Base-by-base conservation (phyloP, 768 basidiomycete genomes). In the Leccinum truebloodii region DNA sequence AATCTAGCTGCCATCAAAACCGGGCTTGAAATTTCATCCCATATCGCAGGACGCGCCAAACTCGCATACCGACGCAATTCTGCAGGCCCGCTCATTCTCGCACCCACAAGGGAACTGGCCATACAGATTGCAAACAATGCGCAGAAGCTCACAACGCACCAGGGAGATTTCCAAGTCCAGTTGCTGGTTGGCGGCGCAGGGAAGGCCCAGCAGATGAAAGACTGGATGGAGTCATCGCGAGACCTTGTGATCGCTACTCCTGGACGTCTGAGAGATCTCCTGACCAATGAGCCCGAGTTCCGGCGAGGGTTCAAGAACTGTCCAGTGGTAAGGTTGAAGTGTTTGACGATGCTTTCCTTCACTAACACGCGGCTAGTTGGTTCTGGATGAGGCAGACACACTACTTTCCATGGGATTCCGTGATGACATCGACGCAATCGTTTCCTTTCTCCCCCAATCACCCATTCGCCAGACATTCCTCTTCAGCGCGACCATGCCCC, bases 301-400 rank as follows among this genome's bases (percentile, higher is more conserved):
- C 75, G 75, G 20, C 77, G 78, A 2, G 82, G 80, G 3, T 67
- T 95, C 24, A 71, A 73, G 20, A 76, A 80, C 18, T 81, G 88
- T 2, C 79, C 86, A 66, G 77, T 86, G 65, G 90, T 90, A 65
- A 49, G 87, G 77, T 32, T 49, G n/a, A 18, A 20, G 5, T n/a
- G 26, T 52, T 28, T 54, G 18, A 37, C 28, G 32, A 3, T 10
- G 4, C 20, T 37, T 59, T 39, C 22, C 37, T 61, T 24, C 26
- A n/a, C 58, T 62, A 32, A 65, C 59, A n/a, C 59, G 46, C 55
- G 22, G 3, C 12, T 63, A 94, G 91, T 82, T 98, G 55, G 82
- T 98, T 60, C 79, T 98, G 59, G 97, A 98, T 69, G 94, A 97
- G 72, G 92, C 94, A 12, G 95, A 98, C 69, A 92, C 89, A 0